phyloP scores from a whole-genome alignment of 1,139 yeast species.

The Candida frijolesensis region DNA sequence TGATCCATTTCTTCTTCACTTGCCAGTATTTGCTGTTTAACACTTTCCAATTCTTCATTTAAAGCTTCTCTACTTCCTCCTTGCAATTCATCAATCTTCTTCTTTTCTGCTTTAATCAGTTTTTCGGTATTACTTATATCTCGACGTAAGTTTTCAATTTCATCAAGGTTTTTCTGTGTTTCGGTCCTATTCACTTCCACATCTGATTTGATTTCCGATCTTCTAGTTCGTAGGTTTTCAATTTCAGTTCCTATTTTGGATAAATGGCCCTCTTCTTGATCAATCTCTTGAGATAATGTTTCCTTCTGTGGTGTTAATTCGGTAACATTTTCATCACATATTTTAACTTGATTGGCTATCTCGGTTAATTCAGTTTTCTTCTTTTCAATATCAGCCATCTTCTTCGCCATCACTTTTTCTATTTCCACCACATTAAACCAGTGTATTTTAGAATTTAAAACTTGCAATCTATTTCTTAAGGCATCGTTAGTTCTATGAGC shows the following conservation, averaged over 20 bases:
- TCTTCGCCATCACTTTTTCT: conserved; percentile 26
- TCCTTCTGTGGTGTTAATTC: conserved; percentile 16
- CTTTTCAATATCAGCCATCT: conserved; percentile 19
- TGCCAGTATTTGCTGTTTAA: conserved; percentile 14
- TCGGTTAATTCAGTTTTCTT: conserved; percentile 23
- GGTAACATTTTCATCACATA: conserved; percentile 17
- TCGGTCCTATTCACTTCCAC: conserved; percentile 15
- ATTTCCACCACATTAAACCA: conserved; percentile 58
- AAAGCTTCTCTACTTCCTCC: conserved; percentile 42
- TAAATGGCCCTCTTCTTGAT: conserved; percentile 15
- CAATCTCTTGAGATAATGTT: conserved; percentile 19
- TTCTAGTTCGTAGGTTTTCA: conserved; percentile 20
- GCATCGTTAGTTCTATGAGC: conserved; percentile 45
- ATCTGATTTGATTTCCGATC: conserved; percentile 11
- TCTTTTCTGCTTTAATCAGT: conserved; percentile 36
- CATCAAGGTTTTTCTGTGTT: conserved; percentile 9
- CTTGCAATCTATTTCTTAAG: conserved; percentile 44
- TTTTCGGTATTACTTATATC: conserved; percentile 30
- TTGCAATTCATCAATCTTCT: conserved; percentile 37
- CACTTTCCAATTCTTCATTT: conserved; percentile 17
- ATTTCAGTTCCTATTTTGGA: conserved; percentile 18
- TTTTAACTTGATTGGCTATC: conserved; percentile 14
- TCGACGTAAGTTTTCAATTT: conserved; percentile 18
- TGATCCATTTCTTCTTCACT: conserved; percentile 13
- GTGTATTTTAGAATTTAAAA: conserved; percentile 60